Evolutionary conservation across 2,329 filamentous ascomycete species (phyloP), one percentile per base, ranked within the genome.

Genomic region (Fusarium nygamai): DNA sequence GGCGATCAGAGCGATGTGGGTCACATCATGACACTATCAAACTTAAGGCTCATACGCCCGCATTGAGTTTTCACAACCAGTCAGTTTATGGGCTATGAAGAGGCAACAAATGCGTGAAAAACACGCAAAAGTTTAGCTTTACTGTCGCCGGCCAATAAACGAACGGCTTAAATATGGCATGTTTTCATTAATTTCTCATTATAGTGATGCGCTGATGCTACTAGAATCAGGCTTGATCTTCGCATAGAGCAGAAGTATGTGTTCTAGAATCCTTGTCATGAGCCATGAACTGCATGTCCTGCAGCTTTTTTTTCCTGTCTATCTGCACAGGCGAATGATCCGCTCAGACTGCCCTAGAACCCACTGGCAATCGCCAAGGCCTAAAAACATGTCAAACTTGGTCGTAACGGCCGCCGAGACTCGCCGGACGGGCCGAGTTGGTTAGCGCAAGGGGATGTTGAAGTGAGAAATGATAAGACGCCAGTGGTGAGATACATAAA

Each of bases 21-120:
- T 75, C 72, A 33, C 65, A 53, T 72, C 73, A 75, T 72, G 62
- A 65, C 67, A 78, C 74, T 71, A 67, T 67, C 69, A 76, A 67
- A 75, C 53, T 69, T 71, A 70, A 70, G 67, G 39, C 66, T 78
- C 61, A 73, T 53, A 54, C 71, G 64, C 59, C 69, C 61, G 63
- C 69, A 73, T 38, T 41, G 38, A 71, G 43, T 58, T 63, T 60
- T 54, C 62, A 47, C 48, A 64, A 20, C 61, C 48, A 34, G 48
- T 53, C 50, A 39, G 64, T 66, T n/a, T 38, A 41, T 22, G 34
- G 34, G 41, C 48, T 71, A 57, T 66, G n/a, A 54, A 48, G 44
- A 7, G 54, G 48, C 54, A 67, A 56, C 34, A 39, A 62, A 56
- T 17, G 27, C 36, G 29, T 24, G 31, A 58, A 44, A 41, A 63